Base-by-base conservation (phyloP, 2,329 filamentous ascomycete species). In the Colletotrichum sp. region DNA sequence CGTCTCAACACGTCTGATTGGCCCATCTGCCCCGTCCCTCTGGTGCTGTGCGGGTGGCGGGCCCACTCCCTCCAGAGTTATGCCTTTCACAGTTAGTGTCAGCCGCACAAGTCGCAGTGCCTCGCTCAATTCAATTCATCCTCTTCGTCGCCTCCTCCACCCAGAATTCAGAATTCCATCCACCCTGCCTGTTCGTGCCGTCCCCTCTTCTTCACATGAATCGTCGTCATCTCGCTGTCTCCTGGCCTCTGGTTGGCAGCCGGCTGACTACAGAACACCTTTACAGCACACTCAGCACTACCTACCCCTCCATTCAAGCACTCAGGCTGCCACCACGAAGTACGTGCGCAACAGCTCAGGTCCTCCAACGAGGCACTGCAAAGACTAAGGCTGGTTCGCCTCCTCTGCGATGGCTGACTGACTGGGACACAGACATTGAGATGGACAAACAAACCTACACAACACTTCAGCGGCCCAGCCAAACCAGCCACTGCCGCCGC, bases 141-240 rank as follows among this genome's bases (percentile, higher is more conserved):
- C 62, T 39, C 62, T 9, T 24, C 24, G 34, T 64, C 55, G 55
- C 22, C 55, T 59, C 44, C 55, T 59, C 55, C 55, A 59, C 55
- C 44, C 44, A 52, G n/a, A 52, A 52, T 62, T n/a, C 62, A 30
- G 30, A 39, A 64, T 28, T 39, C 62, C 62, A 64, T 34, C 32
- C 32, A 52, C 44, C 18, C 44, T 52, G 44, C 30, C 22, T 16
- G 3, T 36, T 64, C 22, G 26, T 48, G 36, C 24, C 44, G 63
- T 48, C 62, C 32, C 48, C 67, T 48, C 60, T 59, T 52, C 28
- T 63, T 68, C 55, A 72, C 72, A 68, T 72, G 72, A 72, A 72
- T 68, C 63, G 52, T 63, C 68, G 60, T 72, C 68, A 75, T 63
- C 36, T 34, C 5, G 52, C 39, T 22, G 32, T 44, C 24, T 63